Evolutionary conservation across 176 grass and related monocot species (phyloP).

Genomic region (Carex myosuroides): DNA sequence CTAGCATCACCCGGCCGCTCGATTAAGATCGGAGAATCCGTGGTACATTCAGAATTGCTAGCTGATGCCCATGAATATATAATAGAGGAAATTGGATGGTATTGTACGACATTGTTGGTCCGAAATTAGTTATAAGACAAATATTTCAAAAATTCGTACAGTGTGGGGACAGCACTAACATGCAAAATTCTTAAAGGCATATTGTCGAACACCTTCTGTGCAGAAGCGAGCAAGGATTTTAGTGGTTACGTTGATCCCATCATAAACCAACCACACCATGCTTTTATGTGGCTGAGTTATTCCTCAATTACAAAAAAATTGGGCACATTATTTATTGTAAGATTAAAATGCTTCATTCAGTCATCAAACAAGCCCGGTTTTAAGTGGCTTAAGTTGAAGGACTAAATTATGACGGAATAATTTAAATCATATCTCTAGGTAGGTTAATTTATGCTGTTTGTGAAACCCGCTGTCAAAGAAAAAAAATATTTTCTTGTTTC

Average conservation of each 20-base stretch:
- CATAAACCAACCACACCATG: slow-evolving; percentile 1
- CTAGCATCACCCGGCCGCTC: too few relatives aligned
- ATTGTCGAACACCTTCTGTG: not conserved
- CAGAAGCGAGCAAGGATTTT: not conserved
- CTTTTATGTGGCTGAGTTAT: not conserved
- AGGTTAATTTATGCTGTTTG: too few relatives aligned
- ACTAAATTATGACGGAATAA: too few relatives aligned
- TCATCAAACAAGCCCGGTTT: not conserved
- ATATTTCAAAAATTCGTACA: not conserved
- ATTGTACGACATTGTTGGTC: not conserved
- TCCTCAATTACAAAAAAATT: not conserved
- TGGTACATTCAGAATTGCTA: not conserved
- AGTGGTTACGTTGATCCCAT: slow-evolving; percentile 4
- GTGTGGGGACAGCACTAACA: slow-evolving; percentile 1
- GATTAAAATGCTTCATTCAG: not conserved
- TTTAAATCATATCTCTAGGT: too few relatives aligned
- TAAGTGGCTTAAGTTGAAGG: too few relatives aligned
- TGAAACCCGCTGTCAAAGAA: too few relatives aligned
- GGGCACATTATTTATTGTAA: not conserved
- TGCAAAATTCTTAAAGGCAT: not conserved
- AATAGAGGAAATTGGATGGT: not conserved
- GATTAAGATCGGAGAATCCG: not conserved
- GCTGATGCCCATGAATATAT: not conserved
- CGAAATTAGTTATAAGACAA: not conserved
- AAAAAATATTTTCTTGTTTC: too few relatives aligned